These are phyloP conservation scores for Nicotiana rustica DNA, from an alignment of 305 asterid species.

Conservation along the genomic window DNA sequence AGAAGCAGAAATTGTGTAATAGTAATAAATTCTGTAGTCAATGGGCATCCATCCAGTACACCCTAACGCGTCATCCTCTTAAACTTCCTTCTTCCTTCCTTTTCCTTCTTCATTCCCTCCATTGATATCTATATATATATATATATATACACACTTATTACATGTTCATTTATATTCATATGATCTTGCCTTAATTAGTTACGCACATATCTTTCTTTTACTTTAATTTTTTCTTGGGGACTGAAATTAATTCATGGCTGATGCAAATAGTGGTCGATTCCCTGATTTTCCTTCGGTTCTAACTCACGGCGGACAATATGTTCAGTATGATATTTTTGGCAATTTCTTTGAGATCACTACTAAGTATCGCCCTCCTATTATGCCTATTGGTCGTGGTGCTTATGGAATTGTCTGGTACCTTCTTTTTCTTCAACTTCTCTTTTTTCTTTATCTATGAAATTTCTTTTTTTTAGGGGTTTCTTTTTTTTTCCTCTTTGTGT, in stretches of 20 bases:
- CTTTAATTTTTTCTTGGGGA: neutral
- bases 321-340: slow-evolving; percentile 74
- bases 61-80: slow-evolving; percentile 40
- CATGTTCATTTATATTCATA: neutral
- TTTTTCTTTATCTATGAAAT: neutral
- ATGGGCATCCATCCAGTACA: neutral
- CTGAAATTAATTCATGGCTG: slow-evolving; percentile 49
- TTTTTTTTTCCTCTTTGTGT: no score
- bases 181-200: neutral
- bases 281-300: slow-evolving; percentile 66
- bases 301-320: slow-evolving; percentile 74
- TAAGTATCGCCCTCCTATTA: slow-evolving; percentile 76
- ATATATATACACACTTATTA: neutral
- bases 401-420: slow-evolving; percentile 87
- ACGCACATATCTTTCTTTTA: neutral
- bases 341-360: slow-evolving; percentile 66
- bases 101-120: slow-evolving; percentile 34
- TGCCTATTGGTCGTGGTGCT: slow-evolving; percentile 92
- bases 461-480: no score
- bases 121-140: neutral
- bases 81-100: slow-evolving; percentile 38
- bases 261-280: slow-evolving; percentile 54
- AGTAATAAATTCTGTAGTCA: neutral
- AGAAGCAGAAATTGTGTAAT: neutral
- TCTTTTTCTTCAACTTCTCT: neutral